Evolutionary conservation across 805 yeast genomes (phyloP), one percentile per base, ranked within the genome.

Genomic region (Barnettozyma pratensis): DNA sequence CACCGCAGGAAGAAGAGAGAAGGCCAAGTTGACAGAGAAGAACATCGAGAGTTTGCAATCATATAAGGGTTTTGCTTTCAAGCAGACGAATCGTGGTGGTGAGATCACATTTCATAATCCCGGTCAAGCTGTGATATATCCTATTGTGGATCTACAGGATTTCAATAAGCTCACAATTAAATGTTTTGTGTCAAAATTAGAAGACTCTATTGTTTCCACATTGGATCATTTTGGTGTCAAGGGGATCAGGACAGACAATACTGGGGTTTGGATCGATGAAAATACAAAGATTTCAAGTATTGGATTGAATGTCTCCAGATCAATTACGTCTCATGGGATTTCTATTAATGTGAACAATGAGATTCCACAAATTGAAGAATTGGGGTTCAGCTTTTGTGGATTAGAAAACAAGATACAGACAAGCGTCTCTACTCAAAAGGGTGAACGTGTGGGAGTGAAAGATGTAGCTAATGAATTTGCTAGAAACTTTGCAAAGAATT

Each of bases 91-190:
- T 46, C 72, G 99, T 52, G 99, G 99, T 12, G 99, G 99, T 0
- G 96, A 94, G 63, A 80, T 94, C 1, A 94, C 99, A 0, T 94
- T 87, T 73, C 99, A 94, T 68, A 98, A 98, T 0, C 86, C 94
- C 1, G 99, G 99, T 0, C 99, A 94, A 66, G 62, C 89, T 37
- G 96, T 91, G 2, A 80, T 88, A 5, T 94, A 92, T 61, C 83
- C 94, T 9, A 75, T 94, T 1, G 46, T 87, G 31, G 91, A 94
- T 63, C 69, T 94, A 46, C 74, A 76, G 53, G 74, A 77, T 32
- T 85, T 86, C 57, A 58, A 68, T 34, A 67, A 75, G 44, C 67
- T 86, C 42, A 72, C 83, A 0, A 80, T 85, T 1, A 74, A 80
- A 54, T 84, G 89, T 62, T 82, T 77, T 57, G 87, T 88, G 31